Percentiles rank a stretch among this genome's conserved stretches.
phyloP scores from a whole-genome alignment of 495 filamentous ascomycete species.

The Physcia stellaris region DNA sequence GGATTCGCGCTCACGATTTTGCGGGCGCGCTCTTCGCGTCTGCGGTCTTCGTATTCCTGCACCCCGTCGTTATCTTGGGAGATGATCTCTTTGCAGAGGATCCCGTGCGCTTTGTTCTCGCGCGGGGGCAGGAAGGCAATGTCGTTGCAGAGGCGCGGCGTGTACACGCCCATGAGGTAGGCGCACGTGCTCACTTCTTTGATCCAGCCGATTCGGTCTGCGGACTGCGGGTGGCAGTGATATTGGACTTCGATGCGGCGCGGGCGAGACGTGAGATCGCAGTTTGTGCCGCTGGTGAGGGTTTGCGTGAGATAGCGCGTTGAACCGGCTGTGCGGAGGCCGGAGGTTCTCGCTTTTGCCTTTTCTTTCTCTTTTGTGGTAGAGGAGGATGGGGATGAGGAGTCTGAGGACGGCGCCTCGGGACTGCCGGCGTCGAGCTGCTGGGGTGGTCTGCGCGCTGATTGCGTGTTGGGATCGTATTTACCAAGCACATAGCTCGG shows the following conservation, averaged over 20 bases:
- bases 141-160: conserved; percentile 82
- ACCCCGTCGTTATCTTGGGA: conserved; percentile 38
- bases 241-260: conserved; percentile 84
- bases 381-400: conserved; percentile 6
- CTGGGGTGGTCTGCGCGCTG: conserved; percentile 17
- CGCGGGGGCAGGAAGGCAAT: conserved; percentile 83
- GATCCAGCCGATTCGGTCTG: conserved; percentile 83
- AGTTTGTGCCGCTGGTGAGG: conserved; percentile 71
- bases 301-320: conserved; percentile 83
- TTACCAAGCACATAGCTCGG: conserved; percentile 70
- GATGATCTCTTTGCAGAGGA: conserved; percentile 65
- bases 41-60: conserved; percentile 41
- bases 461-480: conserved; percentile 20
- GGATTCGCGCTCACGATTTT: conserved; percentile 22
- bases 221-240: conserved; percentile 73
- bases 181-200: conserved; percentile 90
- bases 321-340: conserved; percentile 61
- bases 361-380: conserved; percentile 13
- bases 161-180: conserved; percentile 91
- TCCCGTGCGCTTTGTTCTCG: conserved; percentile 60
- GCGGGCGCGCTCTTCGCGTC: conserved; percentile 26
- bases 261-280: conserved; percentile 78
- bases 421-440: conserved; percentile 21
- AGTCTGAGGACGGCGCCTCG: background rate
- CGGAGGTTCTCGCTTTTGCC: no score